Evolutionary conservation across 2,329 filamentous ascomycete species (phyloP), one percentile per base, ranked within the genome.

Genomic region (Fusarium sublunatum): DNA sequence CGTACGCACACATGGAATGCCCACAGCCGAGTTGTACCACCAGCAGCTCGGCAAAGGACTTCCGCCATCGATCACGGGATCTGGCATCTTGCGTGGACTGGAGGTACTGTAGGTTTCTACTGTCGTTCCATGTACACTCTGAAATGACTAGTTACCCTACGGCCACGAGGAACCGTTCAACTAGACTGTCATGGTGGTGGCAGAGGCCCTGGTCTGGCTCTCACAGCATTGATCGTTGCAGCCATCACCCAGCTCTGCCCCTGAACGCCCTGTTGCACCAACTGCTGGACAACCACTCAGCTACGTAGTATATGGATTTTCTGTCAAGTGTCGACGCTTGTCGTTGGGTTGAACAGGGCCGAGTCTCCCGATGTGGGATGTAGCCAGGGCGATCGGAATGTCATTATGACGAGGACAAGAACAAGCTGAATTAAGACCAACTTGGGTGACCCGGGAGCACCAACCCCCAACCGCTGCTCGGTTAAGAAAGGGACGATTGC

Each of bases 351-450:
- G 38, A 22, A 44, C 13, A 13, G 35, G 32, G 38, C 54, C 51
- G 31, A 44, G 44, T 61, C 26, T 25, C 44, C 19, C 32, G 40
- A 32, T 5, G 35, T 55, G 35, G 41, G 38, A 58, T 54, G 45
- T 26, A 35, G 36, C 31, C 53, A 42, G 43, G 41, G 54, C 42
- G 53, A 28, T 43, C 35, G 58, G 62, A 65, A 66, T 66, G 62
- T 66, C 62, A 66, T 65, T 4, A 66, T 66, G 62, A 66, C 58
- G 59, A 54, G 15, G 13, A 51, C 26, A 22, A 54, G 15, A 11
- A 51, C 26, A 22, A 15, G 55, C 19, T 25, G 42, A 26, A 42
- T 44, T 46, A 29, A 61, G 39, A 52, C 28, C 34, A 43, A 52
- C 13, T 35, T 50, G 41, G 34, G 32, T 25, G 29, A 15, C n/a